phyloP scores from a whole-genome alignment of 2,329 filamentous ascomycete genomes.

The Chaetomium sp. region DNA sequence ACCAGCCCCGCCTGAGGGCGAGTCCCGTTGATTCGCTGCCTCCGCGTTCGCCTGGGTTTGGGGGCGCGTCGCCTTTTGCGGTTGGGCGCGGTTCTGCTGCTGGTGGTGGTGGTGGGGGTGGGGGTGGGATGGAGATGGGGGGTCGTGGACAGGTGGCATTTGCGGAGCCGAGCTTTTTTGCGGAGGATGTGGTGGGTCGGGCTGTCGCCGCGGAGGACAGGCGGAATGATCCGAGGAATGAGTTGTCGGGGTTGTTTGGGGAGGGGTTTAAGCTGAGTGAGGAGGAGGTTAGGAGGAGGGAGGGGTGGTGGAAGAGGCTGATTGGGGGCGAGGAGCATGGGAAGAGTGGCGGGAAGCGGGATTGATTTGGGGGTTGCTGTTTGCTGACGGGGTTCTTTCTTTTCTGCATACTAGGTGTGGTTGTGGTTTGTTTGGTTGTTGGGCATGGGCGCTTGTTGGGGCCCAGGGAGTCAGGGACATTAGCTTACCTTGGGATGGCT shows the following conservation, averaged over 20 bases:
- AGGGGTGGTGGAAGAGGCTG: conserved; percentile 27
- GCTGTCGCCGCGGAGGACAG: conserved; percentile 12
- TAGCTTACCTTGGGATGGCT: too few relatives aligned
- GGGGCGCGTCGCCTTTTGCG: neutral
- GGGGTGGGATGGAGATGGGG: neutral
- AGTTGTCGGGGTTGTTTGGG: conserved; percentile 49
- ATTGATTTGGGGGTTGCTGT: neutral
- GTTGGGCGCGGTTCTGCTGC: conserved; percentile 33
- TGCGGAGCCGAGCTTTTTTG: conserved; percentile 64
- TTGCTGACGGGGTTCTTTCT: neutral
- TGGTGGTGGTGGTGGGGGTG: neutral
- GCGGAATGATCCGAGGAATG: conserved; percentile 45
- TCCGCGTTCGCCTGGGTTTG: neutral
- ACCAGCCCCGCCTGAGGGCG: conserved; percentile 54
- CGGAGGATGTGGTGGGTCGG: conserved; percentile 39
- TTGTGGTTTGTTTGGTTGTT: too few relatives aligned
- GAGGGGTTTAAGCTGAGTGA: conserved; percentile 47
- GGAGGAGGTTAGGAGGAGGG: conserved; percentile 27
- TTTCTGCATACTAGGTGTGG: too few relatives aligned
- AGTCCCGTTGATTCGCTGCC: neutral
- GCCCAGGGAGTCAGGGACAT: too few relatives aligned
- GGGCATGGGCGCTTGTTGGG: too few relatives aligned
- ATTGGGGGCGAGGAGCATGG: conserved; percentile 4
- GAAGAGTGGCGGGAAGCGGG: neutral
- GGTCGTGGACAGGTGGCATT: conserved; percentile 46